Base-by-base conservation (phyloP, 2,329 filamentous ascomycete genomes). In the Pyricularia sp. region DNA sequence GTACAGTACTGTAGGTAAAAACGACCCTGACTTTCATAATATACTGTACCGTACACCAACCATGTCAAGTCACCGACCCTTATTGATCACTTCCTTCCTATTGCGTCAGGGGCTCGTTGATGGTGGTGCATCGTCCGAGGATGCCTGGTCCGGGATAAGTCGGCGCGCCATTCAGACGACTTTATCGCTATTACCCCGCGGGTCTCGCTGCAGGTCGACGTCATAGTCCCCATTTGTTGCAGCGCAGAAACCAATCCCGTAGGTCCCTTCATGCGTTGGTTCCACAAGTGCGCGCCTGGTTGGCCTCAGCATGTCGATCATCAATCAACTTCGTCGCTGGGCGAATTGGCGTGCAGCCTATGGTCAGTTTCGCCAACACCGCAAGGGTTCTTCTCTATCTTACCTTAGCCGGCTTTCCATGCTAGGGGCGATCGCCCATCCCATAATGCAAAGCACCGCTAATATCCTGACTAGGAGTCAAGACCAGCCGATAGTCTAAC, bases 121-220 rank as follows among this genome's bases (percentile, higher is more conserved):
- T 42, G 7, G 25, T 26, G 23, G 59, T 63, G 59, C 26, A 63
- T 28, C 12, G 14, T 28, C 59, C 59, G 59, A 63, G 59, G 59
- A 28, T 63, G 23, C 33, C 28, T 55, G 42, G 20, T 55, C 42
- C 66, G 66, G 66, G 66, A 30, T 58, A 68, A 61, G 33, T 68
- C 66, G 66, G 66, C 66, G 67, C 33, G 25, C 31, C 55, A 59
- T 69, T 70, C 72, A 73, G 70, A 69, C n/a, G 59, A 28, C 59
- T 63, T 72, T 68, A 70, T 72, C 69, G 66, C 69, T 65, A 68
- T 66, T 71, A 72, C 72, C 72, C 71, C 72, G 72, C 72, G 71
- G 42, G 50, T 25, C 30, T 28, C 17, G 7, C 65, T 36, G 33
- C 30, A 28, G 33, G 63, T 30, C 10, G 42, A 68, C 61, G 66